Base-by-base conservation (phyloP, 2,329 filamentous ascomycete species). In the Pseudogymnoascus sp. region DNA sequence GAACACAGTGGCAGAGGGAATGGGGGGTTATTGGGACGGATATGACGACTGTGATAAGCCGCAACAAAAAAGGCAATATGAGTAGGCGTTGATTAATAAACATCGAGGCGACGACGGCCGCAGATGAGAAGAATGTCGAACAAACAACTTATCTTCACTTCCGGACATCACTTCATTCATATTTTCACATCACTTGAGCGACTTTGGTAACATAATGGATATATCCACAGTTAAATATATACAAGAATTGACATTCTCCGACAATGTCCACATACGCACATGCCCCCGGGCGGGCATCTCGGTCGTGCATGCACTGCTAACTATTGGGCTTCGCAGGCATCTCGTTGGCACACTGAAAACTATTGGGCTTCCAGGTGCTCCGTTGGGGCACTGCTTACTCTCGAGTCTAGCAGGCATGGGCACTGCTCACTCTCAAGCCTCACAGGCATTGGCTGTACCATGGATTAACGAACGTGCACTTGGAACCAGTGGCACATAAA, bases 381-480 rank as follows among this genome's bases (percentile, higher is more conserved):
- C 19, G 11, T 44, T 14, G 4, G 19, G 42, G 42, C 11, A 24
- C 42, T 16, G 24, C 26, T 53, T 31, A 53, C 26, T 53, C 26
- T 53, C 47, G 26, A 31, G 47, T 19, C 3, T 11, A 4, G 47
- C n/a, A 31, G 21, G 21, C 42, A 47, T 47, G 42, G 42, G 10
- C 42, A 47, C 42, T 26, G 2, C 21, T 26, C 14, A 31, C 26
- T 53, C 47, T 16, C 3, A 3, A 19, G 26, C 19, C 47, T 61
- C 37, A 61, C 37, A 61, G 35, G 21, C 60, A 61, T 14, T 61
- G 60, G 21, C 60, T 61, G 21, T 61, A 61, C 60, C 60, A 61
- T 16, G 60, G 60, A 47, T 61, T 61, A 21, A 37, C 47, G 60
- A 14, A 61, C 13, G 16, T 37, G 33, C 60, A 61, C 4, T 21